Evolutionary conservation across 164 flowering plant species (phyloP).

Genomic region (Dillenia turbinata): DNA sequence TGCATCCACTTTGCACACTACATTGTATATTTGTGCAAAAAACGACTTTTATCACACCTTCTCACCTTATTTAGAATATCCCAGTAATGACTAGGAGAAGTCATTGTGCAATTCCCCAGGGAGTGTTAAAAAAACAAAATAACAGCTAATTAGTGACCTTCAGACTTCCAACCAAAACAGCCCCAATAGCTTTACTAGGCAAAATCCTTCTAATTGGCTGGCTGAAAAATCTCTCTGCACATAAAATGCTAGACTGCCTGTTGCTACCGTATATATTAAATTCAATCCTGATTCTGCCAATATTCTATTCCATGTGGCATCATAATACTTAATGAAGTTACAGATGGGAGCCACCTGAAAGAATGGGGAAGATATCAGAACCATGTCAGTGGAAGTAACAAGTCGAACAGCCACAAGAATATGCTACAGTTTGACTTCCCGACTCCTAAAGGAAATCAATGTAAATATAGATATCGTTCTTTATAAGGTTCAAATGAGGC

Average conservation of each 20-base stretch:
- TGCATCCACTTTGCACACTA: too few relatives aligned
- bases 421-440: too few relatives aligned
- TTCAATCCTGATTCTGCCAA: constrained; percentile 13
- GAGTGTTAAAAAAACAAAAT: too few relatives aligned
- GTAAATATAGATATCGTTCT: neutral
- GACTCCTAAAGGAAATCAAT: too few relatives aligned
- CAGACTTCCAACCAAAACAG: constrained; percentile 60
- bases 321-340: constrained; percentile 40
- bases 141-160: constrained; percentile 41
- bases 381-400: neutral
- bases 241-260: constrained; percentile 6
- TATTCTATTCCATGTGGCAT: constrained; percentile 32
- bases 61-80: too few relatives aligned
- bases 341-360: constrained; percentile 71
- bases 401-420: neutral
- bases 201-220: constrained; percentile 39
- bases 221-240: constrained; percentile 27
- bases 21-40: too few relatives aligned
- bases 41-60: too few relatives aligned
- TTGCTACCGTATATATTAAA: constrained; percentile 5
- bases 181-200: constrained; percentile 49
- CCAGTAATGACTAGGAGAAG: too few relatives aligned
- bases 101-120: too few relatives aligned
- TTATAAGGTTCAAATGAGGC: neutral
- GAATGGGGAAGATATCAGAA: constrained; percentile 3